Evolutionary conservation across 257 asterid genomes (phyloP).

Genomic region (Echium plantagineum): DNA sequence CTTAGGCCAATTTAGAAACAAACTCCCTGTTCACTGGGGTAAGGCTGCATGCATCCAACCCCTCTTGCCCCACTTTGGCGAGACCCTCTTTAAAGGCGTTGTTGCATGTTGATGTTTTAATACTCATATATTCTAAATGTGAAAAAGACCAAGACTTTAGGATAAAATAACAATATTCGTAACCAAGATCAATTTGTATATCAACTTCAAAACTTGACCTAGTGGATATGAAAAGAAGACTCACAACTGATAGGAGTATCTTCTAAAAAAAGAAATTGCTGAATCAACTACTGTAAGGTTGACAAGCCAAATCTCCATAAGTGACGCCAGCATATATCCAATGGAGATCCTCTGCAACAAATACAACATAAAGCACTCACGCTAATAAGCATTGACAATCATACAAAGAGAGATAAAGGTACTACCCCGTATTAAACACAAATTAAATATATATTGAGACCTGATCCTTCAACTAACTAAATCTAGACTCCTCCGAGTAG

Average conservation of each 20-base stretch:
- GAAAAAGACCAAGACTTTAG: too few relatives aligned
- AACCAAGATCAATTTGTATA: too few relatives aligned
- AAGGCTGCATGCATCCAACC: too few relatives aligned
- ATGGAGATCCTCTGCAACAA: slow-evolving; percentile 67
- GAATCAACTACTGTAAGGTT: slow-evolving; percentile 43
- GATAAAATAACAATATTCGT: too few relatives aligned
- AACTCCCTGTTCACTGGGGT: too few relatives aligned
- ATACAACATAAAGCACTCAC: slow-evolving; percentile 9
- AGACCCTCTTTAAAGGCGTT: too few relatives aligned
- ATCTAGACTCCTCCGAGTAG: background rate
- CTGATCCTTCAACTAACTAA: background rate
- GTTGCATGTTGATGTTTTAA: too few relatives aligned
- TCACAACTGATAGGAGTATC: slow-evolving; percentile 71
- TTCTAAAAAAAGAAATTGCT: slow-evolving; percentile 41
- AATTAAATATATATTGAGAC: background rate
- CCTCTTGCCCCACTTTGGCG: too few relatives aligned
- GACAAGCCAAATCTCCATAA: slow-evolving; percentile 74
- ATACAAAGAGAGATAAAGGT: background rate
- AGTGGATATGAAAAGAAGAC: too few relatives aligned
- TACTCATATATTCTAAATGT: too few relatives aligned
- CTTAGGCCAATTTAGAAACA: too few relatives aligned
- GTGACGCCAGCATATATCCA: slow-evolving; percentile 67
- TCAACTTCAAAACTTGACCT: too few relatives aligned
- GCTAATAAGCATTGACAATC: slow-evolving; percentile 4
- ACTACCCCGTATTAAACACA: background rate